phyloP scores from a whole-genome alignment of 2,329 filamentous ascomycete species.

The Metarhizium rileyi region DNA sequence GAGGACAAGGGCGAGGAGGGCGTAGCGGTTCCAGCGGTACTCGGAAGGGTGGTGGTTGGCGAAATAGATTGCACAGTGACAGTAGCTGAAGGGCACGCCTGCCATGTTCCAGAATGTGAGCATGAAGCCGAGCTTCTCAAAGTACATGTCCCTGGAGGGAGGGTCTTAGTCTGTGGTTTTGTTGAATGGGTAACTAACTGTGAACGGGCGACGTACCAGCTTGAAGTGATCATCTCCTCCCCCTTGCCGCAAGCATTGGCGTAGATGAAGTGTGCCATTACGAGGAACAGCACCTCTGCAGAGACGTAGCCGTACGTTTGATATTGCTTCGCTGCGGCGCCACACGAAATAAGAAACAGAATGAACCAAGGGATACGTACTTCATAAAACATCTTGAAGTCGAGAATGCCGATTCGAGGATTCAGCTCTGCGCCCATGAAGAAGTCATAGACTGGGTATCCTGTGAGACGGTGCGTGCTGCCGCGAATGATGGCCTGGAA shows the following conservation, averaged over 20 bases:
- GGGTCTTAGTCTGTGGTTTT: background rate
- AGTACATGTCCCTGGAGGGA: slow-evolving; percentile 69
- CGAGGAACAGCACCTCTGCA: slow-evolving; percentile 67
- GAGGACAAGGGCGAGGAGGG: slow-evolving; percentile 52
- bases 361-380: slow-evolving; percentile 90
- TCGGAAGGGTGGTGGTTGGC: slow-evolving; percentile 69
- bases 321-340: slow-evolving; percentile 68
- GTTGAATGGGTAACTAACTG: no score
- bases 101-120: slow-evolving; percentile 94
- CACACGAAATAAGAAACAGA: slow-evolving; percentile 65
- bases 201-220: slow-evolving; percentile 41
- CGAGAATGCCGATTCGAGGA: slow-evolving; percentile 68
- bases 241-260: slow-evolving; percentile 86
- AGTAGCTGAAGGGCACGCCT: slow-evolving; percentile 81
- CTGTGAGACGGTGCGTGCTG: slow-evolving; percentile 83
- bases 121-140: slow-evolving; percentile 94
- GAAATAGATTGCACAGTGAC: slow-evolving; percentile 83
- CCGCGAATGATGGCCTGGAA: slow-evolving; percentile 71
- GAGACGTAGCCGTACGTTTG: slow-evolving; percentile 76
- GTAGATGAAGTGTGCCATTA: slow-evolving; percentile 84
- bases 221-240: slow-evolving; percentile 79
- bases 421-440: slow-evolving; percentile 88
- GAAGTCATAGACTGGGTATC: slow-evolving; percentile 72
- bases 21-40: slow-evolving; percentile 65
- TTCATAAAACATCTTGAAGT: slow-evolving; percentile 95